Conservation (phyloP, 345 rosid species). For the Eucalyptus regnans region DNA sequence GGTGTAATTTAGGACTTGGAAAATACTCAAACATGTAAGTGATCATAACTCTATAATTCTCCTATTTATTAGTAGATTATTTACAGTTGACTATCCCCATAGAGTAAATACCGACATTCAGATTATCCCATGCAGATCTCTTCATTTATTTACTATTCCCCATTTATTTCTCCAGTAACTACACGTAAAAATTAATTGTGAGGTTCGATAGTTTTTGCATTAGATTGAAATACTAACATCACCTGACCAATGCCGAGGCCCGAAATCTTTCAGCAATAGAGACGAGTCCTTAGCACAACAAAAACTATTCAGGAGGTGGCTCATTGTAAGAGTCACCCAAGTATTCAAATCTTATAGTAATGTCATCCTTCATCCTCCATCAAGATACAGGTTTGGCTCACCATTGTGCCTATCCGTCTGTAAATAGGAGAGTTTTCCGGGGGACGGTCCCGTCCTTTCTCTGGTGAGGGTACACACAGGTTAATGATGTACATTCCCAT, state of each 20-base stretch:
- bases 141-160: not conserved
- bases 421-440: not conserved
- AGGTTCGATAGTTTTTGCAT: not conserved
- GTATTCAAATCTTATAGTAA: not conserved
- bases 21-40: not conserved
- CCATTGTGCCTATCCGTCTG: not conserved
- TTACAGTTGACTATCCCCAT: not conserved
- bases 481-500: not conserved
- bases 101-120: not conserved
- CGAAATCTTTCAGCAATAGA: not conserved
- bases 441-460: not conserved
- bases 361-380: not conserved
- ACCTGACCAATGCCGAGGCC: not conserved
- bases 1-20: not conserved
- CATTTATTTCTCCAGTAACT: not conserved
- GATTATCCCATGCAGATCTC: accelerated
- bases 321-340: not conserved
- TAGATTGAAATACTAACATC: not conserved
- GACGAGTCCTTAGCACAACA: not conserved
- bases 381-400: not conserved
- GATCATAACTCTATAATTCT: not conserved
- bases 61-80: not conserved
- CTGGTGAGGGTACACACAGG: not conserved
- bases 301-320: slow-evolving; percentile 8
- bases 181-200: accelerated